Evolutionary conservation across 257 asterid genomes (phyloP).

Genomic region (Oldenlandia corymbosa): DNA sequence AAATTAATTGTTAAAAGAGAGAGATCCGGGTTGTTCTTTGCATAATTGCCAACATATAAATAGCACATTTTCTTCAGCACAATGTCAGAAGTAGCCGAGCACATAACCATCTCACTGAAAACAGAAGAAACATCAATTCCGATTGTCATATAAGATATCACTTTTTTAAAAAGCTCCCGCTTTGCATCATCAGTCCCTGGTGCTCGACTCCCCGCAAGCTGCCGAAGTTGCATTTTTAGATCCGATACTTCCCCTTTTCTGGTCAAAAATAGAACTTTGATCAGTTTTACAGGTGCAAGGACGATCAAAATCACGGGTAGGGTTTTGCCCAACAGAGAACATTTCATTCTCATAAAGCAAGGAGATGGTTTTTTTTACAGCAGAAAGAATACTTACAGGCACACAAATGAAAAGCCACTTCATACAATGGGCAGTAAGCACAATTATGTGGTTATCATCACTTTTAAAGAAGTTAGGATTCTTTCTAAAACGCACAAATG

Average conservation of each 20-base stretch:
- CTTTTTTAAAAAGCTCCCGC: conserved; percentile 92
- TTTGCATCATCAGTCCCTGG: conserved; percentile 94
- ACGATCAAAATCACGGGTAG: not conserved
- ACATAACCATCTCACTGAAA: conserved; percentile 99
- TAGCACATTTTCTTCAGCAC: conserved; percentile 98
- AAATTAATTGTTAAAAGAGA: conserved; percentile 93
- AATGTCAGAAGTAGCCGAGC: conserved; percentile 94
- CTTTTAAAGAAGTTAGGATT: no score
- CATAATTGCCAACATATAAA: conserved; percentile 91
- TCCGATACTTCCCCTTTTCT: conserved; percentile 97
- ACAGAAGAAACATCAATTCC: conserved; percentile 94
- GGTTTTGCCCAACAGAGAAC: not conserved
- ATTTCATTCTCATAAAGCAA: conserved; percentile 14
- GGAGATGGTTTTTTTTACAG: not conserved
- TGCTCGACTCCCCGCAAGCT: conserved; percentile 90
- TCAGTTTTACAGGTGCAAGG: conserved; percentile 19
- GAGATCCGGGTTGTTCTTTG: conserved; percentile 91
- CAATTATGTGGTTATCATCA: not conserved
- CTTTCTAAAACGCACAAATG: no score
- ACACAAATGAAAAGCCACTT: not conserved
- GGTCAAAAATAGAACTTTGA: conserved; percentile 23
- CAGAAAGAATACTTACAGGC: not conserved
- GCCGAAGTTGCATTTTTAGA: conserved; percentile 90
- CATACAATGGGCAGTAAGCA: not conserved
- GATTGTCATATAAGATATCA: conserved; percentile 92